Base-by-base conservation (phyloP, 164 flowering plant species). In the Sextonia rubra region DNA sequence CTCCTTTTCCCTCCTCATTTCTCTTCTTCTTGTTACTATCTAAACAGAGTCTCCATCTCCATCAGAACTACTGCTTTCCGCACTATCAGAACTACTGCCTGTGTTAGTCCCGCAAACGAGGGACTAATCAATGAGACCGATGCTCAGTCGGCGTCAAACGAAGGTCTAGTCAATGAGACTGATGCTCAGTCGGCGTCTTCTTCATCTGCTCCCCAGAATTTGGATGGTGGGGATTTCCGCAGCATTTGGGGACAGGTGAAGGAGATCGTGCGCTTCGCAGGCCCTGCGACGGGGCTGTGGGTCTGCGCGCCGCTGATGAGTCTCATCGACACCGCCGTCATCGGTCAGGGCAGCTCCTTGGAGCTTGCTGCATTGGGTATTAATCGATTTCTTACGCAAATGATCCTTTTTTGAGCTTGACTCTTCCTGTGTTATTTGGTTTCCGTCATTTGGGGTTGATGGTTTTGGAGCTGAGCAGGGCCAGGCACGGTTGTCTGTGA, bases 281-380 rank as follows among this genome's bases (percentile, higher is more conserved):
- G 91, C 3, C 98, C 98, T 1, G 98, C 98, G 0, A 77, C 85
- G 0, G 98, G 97, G 77, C 76, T 95, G 1, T 95, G 98, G 99
- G 72, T 95, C 14, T 91, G 92, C 73, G 90, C 88, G 7, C 99
- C 98, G 0, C 76, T 95, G 72, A 91, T 91, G 98, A 93, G 99
- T 79, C 87, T 95, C 58, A 90, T 95, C 69, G 98, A 93, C 74
- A 95, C 99, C 9, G 97, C 87, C 29, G 92, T 95, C 63, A 85
- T 95, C 68, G 99, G 99, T 20, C 99, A 88, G 78, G 86, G 93
- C 58, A 95, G 98, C 80, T 91, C 98, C 2, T 11, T 88, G 58
- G 98, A 96, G 82, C 97, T 93, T 60, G 99, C 99, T 73, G 97
- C 99, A 60, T 80, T 95, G 78, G 99, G 98, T 90, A 82, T 37